Conservation (phyloP, 2,329 filamentous ascomycete species). For the Coniochaeta sp. region DNA sequence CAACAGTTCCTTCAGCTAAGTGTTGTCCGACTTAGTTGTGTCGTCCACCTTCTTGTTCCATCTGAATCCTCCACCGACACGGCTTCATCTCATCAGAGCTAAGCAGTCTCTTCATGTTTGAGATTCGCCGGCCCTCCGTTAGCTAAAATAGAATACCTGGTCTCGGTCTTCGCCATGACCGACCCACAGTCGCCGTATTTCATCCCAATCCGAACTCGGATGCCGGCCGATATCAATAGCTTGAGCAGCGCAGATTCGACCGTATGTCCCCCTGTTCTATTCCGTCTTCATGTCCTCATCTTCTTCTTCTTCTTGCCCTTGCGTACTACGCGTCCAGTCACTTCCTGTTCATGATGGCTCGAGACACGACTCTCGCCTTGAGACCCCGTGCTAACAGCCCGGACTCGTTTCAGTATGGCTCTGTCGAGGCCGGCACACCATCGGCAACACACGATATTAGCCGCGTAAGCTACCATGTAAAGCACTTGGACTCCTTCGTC, state of each 20-base stretch:
- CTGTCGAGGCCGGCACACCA: conserved; percentile 26
- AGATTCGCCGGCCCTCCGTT: neutral
- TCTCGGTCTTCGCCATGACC: conserved; percentile 25
- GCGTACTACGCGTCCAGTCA: neutral
- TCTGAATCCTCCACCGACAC: neutral
- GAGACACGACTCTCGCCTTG: neutral
- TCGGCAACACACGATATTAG: conserved; percentile 49
- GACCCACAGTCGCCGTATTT: conserved; percentile 35
- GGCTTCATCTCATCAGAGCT: neutral
- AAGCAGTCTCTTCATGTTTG: neutral
- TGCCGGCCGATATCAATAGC: conserved; percentile 36
- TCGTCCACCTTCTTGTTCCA: neutral
- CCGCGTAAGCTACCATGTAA: conserved; percentile 51
- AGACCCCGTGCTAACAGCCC: neutral
- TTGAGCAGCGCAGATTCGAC: conserved; percentile 40
- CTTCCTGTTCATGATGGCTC: neutral
- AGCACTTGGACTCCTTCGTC: conserved; percentile 47
- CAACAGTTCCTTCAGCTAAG: neutral
- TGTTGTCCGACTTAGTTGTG: neutral
- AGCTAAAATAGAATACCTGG: neutral
- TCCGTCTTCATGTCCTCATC: too few relatives aligned
- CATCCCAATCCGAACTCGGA: conserved; percentile 44
- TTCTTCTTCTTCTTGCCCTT: neutral
- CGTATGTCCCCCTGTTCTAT: conserved; percentile 29
- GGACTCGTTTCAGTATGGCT: conserved; percentile 32